These are phyloP conservation scores for Stenocarpella maydis DNA, from an alignment of 2,329 filamentous ascomycete genomes.

Conservation along the genomic window DNA sequence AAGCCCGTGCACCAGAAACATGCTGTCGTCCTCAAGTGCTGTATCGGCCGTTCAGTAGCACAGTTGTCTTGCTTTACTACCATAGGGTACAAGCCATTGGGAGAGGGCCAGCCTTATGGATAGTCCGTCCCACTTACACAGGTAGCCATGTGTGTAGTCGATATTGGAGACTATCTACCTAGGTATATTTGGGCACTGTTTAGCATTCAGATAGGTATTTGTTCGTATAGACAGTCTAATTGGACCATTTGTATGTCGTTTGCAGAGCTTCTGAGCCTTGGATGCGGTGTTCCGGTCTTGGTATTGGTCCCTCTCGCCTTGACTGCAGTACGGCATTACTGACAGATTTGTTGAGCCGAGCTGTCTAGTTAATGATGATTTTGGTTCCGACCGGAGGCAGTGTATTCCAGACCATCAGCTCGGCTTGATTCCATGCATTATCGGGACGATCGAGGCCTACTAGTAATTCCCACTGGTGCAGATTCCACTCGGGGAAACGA, in stretches of 20 bases:
- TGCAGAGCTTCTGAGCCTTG: neutral
- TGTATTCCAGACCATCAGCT: neutral
- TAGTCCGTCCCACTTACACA: neutral
- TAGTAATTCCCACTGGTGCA: neutral
- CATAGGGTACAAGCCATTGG: neutral
- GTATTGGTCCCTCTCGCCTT: neutral
- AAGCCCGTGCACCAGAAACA: neutral
- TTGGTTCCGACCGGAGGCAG: no score
- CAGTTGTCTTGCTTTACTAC: neutral
- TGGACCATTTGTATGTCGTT: no score
- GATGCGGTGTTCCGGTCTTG: neutral
- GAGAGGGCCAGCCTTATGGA: neutral
- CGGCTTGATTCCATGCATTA: neutral
- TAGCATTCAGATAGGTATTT: neutral
- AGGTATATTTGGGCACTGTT: neutral
- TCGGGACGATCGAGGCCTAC: neutral
- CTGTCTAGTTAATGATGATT: neutral
- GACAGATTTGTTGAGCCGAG: neutral
- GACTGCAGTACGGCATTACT: neutral
- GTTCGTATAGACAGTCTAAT: no score
- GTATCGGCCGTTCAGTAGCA: neutral
- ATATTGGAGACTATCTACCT: neutral
- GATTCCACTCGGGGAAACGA: no score
- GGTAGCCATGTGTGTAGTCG: neutral
- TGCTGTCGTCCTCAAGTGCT: no score